A percentile compares a stretch with the other conserved stretches of the same genome.
phyloP scores from a whole-genome alignment of 768 basidiomycete species.

The Suillus fuscotomentosus region DNA sequence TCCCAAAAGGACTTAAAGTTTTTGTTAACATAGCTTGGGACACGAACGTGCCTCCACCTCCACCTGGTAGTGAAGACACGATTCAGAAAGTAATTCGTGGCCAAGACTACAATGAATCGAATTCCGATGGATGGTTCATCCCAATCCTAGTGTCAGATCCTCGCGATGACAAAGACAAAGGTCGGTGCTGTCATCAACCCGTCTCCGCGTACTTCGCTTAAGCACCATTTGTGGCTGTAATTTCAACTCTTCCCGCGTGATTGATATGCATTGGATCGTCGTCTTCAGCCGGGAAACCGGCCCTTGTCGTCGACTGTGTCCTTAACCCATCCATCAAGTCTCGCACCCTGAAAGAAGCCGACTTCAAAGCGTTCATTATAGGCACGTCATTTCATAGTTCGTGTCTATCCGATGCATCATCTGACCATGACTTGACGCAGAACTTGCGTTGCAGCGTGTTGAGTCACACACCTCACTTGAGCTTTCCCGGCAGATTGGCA shows the following conservation, averaged over 20 bases:
- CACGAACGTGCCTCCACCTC: conserved; percentile 63
- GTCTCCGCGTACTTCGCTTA: conserved; percentile 5
- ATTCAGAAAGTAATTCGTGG: conserved; percentile 60
- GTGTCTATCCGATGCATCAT: conserved; percentile 5
- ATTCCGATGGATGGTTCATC: conserved; percentile 55
- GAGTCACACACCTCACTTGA: conserved; percentile 58
- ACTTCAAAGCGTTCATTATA: conserved; percentile 68
- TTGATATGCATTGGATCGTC: not conserved
- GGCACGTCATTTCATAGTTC: conserved; percentile 41
- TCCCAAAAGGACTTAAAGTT: conserved; percentile 56
- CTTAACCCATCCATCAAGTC: conserved; percentile 60
- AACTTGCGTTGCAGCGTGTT: conserved; percentile 66
- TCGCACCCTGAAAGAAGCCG: conserved; percentile 54
- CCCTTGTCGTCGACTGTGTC: conserved; percentile 73
- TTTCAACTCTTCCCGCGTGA: conserved; percentile 9
- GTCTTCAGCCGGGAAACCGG: conserved; percentile 60
- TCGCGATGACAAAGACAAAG: conserved; percentile 66
- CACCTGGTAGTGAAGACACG: conserved; percentile 53
- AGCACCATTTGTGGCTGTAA: conserved; percentile 10
- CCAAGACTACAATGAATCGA: conserved; percentile 39
- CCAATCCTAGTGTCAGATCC: conserved; percentile 70
- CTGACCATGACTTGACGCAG: conserved; percentile 33
- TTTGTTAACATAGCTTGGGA: conserved; percentile 81
- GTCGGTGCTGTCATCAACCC: conserved; percentile 34
- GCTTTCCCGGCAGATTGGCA: conserved; percentile 67